These are phyloP conservation scores for Acephala macrosclerotiorum DNA, from an alignment of 2,329 filamentous ascomycete species.

Conservation along the genomic window DNA sequence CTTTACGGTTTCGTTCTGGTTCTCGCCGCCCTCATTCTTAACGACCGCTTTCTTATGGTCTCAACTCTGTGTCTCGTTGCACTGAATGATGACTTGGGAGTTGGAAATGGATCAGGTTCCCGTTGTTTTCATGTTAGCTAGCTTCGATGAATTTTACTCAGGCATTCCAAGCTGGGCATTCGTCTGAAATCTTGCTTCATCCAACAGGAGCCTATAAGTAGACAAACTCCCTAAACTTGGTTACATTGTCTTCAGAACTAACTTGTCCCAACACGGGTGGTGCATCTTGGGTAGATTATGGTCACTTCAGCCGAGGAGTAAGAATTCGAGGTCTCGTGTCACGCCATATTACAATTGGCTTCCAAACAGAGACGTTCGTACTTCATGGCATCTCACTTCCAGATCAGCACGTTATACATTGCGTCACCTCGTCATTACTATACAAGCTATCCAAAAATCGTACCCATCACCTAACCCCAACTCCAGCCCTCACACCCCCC, in stretches of 20 bases:
- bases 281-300: too few species aligned
- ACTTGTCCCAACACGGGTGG: neutral
- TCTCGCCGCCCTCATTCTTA: neutral
- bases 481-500: constrained; percentile 34
- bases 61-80: neutral
- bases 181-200: neutral
- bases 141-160: neutral
- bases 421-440: neutral
- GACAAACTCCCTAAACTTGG: neutral
- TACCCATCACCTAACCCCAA: neutral
- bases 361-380: too few species aligned
- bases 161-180: neutral
- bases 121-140: neutral
- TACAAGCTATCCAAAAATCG: neutral
- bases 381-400: neutral
- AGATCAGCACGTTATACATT: neutral
- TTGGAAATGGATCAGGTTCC: neutral
- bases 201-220: neutral
- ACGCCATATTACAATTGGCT: too few species aligned
- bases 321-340: too few species aligned
- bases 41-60: neutral
- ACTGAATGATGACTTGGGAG: neutral
- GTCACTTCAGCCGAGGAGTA: too few species aligned
- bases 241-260: neutral
- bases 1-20: neutral